Percentiles rank a stretch among this genome's conserved stretches.
These are phyloP conservation scores for Anaeramoeba flamelloides DNA, from an alignment of 78 protist genomes.

Conservation along the genomic window DNA sequence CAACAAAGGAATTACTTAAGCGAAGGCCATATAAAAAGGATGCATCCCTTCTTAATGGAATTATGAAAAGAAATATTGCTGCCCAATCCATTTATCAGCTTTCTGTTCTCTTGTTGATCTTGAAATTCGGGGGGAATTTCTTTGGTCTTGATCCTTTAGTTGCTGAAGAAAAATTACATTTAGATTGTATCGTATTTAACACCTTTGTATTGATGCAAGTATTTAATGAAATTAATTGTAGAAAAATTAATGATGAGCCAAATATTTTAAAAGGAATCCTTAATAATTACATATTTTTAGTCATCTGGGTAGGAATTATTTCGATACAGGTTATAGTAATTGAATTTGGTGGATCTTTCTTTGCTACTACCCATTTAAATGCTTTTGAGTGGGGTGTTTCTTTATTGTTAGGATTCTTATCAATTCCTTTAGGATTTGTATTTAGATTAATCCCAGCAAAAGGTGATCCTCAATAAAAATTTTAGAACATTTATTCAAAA, in stretches of 20 bases:
- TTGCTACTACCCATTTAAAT: not conserved
- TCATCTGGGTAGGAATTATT: not conserved
- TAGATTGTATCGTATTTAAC: slow-evolving; percentile 51
- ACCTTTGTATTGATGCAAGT: slow-evolving; percentile 46
- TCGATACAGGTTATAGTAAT: not conserved
- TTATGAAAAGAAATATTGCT: slow-evolving; percentile 61
- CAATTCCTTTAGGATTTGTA: not conserved
- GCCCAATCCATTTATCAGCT: slow-evolving; percentile 44
- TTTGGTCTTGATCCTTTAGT: not conserved
- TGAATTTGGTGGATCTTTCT: not conserved
- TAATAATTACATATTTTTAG: not conserved
- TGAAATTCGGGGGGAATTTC: not conserved
- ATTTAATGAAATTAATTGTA: slow-evolving; percentile 55
- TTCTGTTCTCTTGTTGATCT: slow-evolving; percentile 3
- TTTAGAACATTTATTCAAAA: too few relatives aligned
- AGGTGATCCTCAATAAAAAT: too few relatives aligned
- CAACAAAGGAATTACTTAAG: slow-evolving; percentile 47
- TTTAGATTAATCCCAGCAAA: too few relatives aligned
- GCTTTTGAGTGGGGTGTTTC: not conserved
- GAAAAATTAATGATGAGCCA: too few relatives aligned
- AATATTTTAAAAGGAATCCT: slow-evolving; percentile 16
- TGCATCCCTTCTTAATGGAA: slow-evolving; percentile 18
- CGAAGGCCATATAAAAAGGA: slow-evolving; percentile 45
- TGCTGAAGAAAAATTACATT: not conserved
- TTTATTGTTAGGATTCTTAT: not conserved